Percentiles rank a stretch among this genome's conserved stretches.
These are phyloP conservation scores for Astragalus glycyphyllos DNA, from an alignment of 306 rosid genomes.

Conservation along the genomic window DNA sequence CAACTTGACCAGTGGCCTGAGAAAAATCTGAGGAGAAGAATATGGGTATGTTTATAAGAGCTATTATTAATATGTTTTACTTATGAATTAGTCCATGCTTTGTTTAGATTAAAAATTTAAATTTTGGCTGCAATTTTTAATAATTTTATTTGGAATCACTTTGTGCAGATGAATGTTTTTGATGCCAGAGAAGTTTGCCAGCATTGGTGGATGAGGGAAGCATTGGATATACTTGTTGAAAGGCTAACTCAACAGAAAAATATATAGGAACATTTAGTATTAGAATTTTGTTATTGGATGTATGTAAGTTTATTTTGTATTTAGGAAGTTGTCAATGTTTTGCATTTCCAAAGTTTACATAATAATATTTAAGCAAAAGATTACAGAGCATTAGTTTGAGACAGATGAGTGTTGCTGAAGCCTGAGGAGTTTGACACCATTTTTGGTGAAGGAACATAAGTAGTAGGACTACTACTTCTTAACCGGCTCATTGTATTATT, in stretches of 20 bases:
- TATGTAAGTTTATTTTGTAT: too few species aligned
- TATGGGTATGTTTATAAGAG: conserved; percentile 65
- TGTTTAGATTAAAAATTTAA: neutral
- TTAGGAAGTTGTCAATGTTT: too few species aligned
- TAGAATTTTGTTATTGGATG: too few species aligned
- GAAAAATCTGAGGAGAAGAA: conserved; percentile 69
- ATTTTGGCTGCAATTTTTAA: neutral
- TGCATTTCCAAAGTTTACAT: too few species aligned
- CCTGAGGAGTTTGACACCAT: too few species aligned
- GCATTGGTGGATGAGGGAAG: conserved; percentile 99
- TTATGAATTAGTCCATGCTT: neutral
- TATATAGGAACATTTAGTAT: neutral
- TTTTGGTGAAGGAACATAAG: too few species aligned
- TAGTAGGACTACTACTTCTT: too few species aligned
- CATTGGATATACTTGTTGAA: conserved; percentile 78
- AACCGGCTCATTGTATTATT: too few species aligned
- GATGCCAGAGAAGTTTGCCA: conserved; percentile 86
- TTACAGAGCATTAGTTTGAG: too few species aligned
- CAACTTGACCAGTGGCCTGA: conserved; percentile 96
- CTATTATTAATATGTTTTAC: neutral
- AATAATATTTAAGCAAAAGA: too few species aligned
- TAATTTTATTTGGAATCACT: neutral
- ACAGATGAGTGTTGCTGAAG: too few species aligned
- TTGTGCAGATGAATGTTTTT: conserved; percentile 64
- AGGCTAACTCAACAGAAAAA: conserved; percentile 48